phyloP scores from a whole-genome alignment of 2,329 filamentous ascomycete genomes.

The Didymella glomerata region DNA sequence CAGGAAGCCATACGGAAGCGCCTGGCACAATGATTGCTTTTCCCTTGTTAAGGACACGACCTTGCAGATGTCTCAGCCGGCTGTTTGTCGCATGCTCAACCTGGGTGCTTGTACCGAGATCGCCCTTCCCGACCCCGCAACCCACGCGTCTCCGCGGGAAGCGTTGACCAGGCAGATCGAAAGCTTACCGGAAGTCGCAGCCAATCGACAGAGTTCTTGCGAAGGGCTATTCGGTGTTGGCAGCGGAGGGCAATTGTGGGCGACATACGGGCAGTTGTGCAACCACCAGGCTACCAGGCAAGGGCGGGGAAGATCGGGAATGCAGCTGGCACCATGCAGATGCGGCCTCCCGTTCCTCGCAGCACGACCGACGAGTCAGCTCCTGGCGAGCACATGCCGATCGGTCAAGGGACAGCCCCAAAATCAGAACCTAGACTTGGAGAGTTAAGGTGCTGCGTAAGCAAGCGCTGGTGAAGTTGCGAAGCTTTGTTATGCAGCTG shows the following conservation, averaged over 20 bases:
- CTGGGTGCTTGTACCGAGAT: slow-evolving; percentile 7
- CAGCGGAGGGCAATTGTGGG: slow-evolving; percentile 1
- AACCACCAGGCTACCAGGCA: slow-evolving; percentile 15
- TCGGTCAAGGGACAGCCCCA: slow-evolving; percentile 7
- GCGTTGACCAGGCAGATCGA: neutral
- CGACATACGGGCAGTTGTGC: slow-evolving; percentile 7
- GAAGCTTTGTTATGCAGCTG: slow-evolving; percentile 8
- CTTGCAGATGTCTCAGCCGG: slow-evolving; percentile 17
- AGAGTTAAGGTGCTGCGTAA: neutral
- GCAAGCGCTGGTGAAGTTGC: slow-evolving; percentile 22
- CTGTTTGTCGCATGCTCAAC: slow-evolving; percentile 3
- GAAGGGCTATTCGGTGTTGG: slow-evolving; percentile 6
- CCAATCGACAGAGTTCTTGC: slow-evolving; percentile 9
- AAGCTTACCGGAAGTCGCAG: slow-evolving; percentile 4
- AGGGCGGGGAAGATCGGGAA: slow-evolving; percentile 25
- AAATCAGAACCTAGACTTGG: neutral
- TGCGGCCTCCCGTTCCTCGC: slow-evolving; percentile 22
- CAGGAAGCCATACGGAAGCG: slow-evolving; percentile 1
- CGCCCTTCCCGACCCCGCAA: slow-evolving; percentile 3
- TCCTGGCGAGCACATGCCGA: slow-evolving; percentile 14
- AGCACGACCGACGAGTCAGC: slow-evolving; percentile 16
- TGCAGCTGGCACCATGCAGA: slow-evolving; percentile 20
- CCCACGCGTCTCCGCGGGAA: slow-evolving; percentile 13
- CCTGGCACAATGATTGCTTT: neutral
- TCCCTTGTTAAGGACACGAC: neutral